Conservation (phyloP, 768 basidiomycete species). For the Pleurotus salmoneostramineus region DNA sequence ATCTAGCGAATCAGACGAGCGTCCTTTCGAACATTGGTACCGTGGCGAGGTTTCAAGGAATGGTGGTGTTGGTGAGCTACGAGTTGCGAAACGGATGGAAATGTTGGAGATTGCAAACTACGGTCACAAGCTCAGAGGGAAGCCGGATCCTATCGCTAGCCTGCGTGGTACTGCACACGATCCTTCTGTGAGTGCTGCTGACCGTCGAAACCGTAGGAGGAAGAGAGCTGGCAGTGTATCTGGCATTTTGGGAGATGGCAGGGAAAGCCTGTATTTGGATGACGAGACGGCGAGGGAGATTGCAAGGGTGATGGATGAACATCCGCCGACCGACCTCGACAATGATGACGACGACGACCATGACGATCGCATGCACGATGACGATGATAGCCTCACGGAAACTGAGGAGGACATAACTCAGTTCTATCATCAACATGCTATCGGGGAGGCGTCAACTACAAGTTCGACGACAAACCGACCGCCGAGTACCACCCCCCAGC, state of each 20-base stretch:
- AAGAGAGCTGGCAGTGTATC: conserved; percentile 67
- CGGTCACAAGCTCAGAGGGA: conserved; percentile 53
- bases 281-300: conserved; percentile 32
- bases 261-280: conserved; percentile 67
- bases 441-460: conserved; percentile 17
- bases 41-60: conserved; percentile 83
- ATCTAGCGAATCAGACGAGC: conserved; percentile 76
- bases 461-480: conserved; percentile 12
- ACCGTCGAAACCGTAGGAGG: conserved; percentile 28
- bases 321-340: conserved; percentile 72
- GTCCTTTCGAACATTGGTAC: conserved; percentile 88
- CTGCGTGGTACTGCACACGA: conserved; percentile 15
- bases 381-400: conserved; percentile 17
- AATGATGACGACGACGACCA: conserved; percentile 43
- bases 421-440: conserved; percentile 9
- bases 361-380: conserved; percentile 20
- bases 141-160: conserved; percentile 19
- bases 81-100: conserved; percentile 70
- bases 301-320: conserved; percentile 66
- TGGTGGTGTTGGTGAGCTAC: conserved; percentile 83
- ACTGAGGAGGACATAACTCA: conserved; percentile 14
- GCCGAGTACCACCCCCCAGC: conserved; percentile 8
- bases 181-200: conserved; percentile 14
- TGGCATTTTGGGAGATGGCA: conserved; percentile 53
- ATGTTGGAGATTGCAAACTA: conserved; percentile 89